phyloP scores from a whole-genome alignment of 129 eudicot species.

The Oenanthe sinensis region DNA sequence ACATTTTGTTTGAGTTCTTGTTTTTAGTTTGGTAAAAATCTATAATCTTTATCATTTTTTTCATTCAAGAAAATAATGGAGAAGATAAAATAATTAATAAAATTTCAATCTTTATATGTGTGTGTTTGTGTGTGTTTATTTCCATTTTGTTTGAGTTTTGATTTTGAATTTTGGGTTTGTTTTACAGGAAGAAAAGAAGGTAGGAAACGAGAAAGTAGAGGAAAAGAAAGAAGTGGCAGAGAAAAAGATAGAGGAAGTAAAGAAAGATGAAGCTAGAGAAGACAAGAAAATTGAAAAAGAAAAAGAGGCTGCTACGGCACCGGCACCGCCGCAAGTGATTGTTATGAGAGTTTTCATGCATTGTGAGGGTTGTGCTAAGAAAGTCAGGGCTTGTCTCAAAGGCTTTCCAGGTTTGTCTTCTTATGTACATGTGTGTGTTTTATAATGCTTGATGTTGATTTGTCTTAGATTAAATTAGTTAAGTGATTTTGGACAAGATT shows the following conservation, averaged over 20 bases:
- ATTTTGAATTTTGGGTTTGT: background rate
- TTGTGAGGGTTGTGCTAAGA: slow-evolving; percentile 66
- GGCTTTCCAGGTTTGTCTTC: slow-evolving; percentile 37
- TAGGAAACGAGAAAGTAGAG: background rate
- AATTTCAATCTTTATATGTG: background rate
- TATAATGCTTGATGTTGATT: too few species aligned
- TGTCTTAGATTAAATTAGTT: too few species aligned
- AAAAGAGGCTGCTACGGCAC: background rate
- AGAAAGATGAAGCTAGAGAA: background rate
- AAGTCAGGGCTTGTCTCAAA: slow-evolving; percentile 50
- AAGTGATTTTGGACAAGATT: background rate
- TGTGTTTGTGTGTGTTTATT: background rate
- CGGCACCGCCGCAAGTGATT: slow-evolving; percentile 20
- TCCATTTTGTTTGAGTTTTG: background rate
- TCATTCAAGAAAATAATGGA: background rate
- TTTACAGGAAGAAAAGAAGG: slow-evolving; percentile 19
- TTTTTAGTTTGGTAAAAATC: too few species aligned
- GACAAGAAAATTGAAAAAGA: background rate
- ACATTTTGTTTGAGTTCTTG: background rate
- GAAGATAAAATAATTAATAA: background rate
- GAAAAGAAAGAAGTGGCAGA: slow-evolving; percentile 12
- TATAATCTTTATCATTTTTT: background rate
- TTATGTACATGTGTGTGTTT: background rate
- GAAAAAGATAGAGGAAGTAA: slow-evolving; percentile 8
- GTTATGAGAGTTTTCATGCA: slow-evolving; percentile 55